Evolutionary conservation across 768 basidiomycete genomes (phyloP).

Genomic region (Tylopilus subfusipes): DNA sequence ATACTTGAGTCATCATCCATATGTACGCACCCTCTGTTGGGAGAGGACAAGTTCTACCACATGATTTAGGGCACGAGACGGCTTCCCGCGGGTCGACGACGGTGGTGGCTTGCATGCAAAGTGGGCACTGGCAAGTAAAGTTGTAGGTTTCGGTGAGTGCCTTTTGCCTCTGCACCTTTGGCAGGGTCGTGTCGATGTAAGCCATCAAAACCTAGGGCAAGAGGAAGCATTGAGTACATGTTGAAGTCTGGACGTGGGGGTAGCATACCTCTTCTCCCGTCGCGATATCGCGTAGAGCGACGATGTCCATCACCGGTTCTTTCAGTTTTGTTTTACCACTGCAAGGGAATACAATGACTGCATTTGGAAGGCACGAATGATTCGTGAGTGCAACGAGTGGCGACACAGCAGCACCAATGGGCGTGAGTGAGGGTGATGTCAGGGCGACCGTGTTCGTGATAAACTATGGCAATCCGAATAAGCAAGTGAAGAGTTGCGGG

Average conservation of each 20-base stretch:
- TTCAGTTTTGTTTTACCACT: constrained; percentile 33
- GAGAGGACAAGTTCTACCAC: constrained; percentile 59
- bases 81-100: constrained; percentile 62
- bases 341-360: constrained; percentile 86
- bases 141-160: constrained; percentile 70
- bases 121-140: constrained; percentile 67
- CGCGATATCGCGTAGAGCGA: constrained; percentile 63
- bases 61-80: constrained; percentile 64
- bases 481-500: background rate
- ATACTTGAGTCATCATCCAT: background rate
- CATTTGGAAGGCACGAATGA: constrained; percentile 87
- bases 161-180: constrained; percentile 49
- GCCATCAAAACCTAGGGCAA: constrained; percentile 64
- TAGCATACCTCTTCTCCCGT: constrained; percentile 67
- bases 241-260: background rate
- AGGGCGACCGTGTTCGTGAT: constrained; percentile 89
- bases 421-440: constrained; percentile 70
- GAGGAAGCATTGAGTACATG: background rate
- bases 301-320: constrained; percentile 68
- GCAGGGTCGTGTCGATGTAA: constrained; percentile 83
- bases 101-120: constrained; percentile 41
- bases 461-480: constrained; percentile 50
- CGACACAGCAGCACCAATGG: constrained; percentile 82
- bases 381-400: constrained; percentile 80
- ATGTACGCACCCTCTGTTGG: constrained; percentile 53